Evolutionary conservation across 1,284 basidiomycete genomes (phyloP).

Genomic region (Trichosporon sp.): DNA sequence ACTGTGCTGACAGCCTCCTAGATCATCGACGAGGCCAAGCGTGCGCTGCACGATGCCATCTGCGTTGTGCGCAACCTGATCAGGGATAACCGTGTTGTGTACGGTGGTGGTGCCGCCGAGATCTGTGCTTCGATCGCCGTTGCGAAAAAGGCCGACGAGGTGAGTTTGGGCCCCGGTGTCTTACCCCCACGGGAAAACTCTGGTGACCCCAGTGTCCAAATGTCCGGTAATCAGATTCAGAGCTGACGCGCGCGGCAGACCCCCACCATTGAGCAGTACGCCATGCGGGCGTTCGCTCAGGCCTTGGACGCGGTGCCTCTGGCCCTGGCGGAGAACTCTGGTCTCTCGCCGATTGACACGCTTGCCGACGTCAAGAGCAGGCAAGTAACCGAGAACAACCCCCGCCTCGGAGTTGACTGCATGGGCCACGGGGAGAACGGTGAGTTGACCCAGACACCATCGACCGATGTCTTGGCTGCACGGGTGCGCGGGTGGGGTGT

Average conservation of each 20-base stretch:
- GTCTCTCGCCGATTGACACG: constrained; percentile 92
- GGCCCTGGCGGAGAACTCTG: constrained; percentile 95
- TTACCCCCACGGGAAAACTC: constrained; percentile 10
- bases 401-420: constrained; percentile 90
- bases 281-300: constrained; percentile 95
- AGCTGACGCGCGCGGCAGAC: constrained; percentile 53
- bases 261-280: constrained; percentile 96
- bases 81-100: constrained; percentile 93
- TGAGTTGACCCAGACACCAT: too few species aligned
- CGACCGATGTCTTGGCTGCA: too few species aligned
- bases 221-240: neutral
- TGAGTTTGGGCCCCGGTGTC: constrained; percentile 40
- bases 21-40: constrained; percentile 98
- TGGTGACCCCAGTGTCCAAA: neutral
- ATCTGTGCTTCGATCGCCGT: constrained; percentile 94
- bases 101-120: constrained; percentile 95
- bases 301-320: constrained; percentile 90
- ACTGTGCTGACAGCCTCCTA: constrained; percentile 41
- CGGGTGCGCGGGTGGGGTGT: too few species aligned
- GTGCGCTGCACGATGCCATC: constrained; percentile 93
- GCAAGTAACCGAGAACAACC: constrained; percentile 82
- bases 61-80: constrained; percentile 95
- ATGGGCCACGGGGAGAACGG: constrained; percentile 78
- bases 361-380: constrained; percentile 89
- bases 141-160: constrained; percentile 87